Conservation (phyloP, 129 eudicot species). For the Flaveria robusta region DNA sequence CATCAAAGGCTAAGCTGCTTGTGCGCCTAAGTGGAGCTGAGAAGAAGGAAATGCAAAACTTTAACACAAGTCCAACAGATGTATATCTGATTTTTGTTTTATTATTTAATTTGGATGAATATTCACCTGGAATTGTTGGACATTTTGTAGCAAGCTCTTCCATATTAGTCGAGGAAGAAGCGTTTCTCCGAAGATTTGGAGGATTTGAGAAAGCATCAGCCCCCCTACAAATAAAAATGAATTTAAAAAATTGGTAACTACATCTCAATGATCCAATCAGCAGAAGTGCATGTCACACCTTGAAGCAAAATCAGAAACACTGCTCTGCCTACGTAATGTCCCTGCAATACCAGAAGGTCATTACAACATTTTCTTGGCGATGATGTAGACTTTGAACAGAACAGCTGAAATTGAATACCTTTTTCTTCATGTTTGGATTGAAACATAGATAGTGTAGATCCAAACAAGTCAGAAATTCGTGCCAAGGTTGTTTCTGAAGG, state of each 20-base stretch:
- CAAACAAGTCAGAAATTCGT: conserved; percentile 71
- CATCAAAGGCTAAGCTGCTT: conserved; percentile 83
- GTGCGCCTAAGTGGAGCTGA: conserved; percentile 80
- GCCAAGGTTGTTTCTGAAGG: conserved; percentile 71
- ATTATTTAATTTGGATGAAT: neutral
- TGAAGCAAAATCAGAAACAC: conserved; percentile 71
- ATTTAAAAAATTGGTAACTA: neutral
- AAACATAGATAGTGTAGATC: conserved; percentile 60
- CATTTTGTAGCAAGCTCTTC: conserved; percentile 49
- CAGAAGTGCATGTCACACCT: conserved; percentile 39
- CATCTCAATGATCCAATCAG: neutral
- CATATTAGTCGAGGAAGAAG: conserved; percentile 69
- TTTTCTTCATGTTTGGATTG: conserved; percentile 60
- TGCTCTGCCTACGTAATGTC: conserved; percentile 76
- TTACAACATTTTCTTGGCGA: neutral
- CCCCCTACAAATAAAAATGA: conserved; percentile 49
- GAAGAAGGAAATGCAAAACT: conserved; percentile 18
- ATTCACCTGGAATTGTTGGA: conserved; percentile 57
- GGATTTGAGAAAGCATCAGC: conserved; percentile 51
- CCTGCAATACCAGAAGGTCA: conserved; percentile 40
- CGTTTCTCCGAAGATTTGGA: conserved; percentile 75
- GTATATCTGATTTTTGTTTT: neutral
- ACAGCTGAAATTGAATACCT: conserved; percentile 40
- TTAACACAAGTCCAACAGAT: neutral
- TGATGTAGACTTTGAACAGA: neutral